Percentiles rank a stretch among this genome's conserved stretches.
Conservation (phyloP, 768 basidiomycete genomes). For the Pleurotus cornucopiae region DNA sequence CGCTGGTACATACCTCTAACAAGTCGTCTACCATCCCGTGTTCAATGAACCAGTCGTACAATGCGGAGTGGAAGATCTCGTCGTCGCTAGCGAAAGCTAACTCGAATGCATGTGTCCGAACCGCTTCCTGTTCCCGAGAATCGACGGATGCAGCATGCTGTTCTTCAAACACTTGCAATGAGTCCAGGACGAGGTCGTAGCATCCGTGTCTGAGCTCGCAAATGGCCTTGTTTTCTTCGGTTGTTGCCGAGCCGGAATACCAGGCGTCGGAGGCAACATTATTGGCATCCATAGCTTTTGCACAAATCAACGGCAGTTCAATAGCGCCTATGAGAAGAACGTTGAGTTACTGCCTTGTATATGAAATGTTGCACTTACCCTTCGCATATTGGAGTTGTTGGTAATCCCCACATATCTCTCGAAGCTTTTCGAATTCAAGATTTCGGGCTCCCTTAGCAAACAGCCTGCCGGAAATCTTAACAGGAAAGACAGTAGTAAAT, state of each 20-base stretch:
- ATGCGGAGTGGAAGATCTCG: conserved; percentile 87
- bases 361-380: conserved; percentile 37
- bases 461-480: conserved; percentile 42
- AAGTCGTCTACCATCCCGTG: conserved; percentile 82
- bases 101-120: conserved; percentile 82
- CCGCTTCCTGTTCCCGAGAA: conserved; percentile 53
- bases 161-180: conserved; percentile 76
- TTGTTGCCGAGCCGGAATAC: conserved; percentile 51
- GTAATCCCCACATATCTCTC: conserved; percentile 88
- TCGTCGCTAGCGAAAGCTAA: conserved; percentile 83
- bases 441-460: conserved; percentile 87
- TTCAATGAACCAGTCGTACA: conserved; percentile 92
- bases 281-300: conserved; percentile 72
- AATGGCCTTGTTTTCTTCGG: conserved; percentile 54
- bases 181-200: conserved; percentile 82
- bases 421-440: conserved; percentile 77
- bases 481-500: not conserved
- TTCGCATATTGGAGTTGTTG: conserved; percentile 78
- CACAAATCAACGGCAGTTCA: conserved; percentile 81
- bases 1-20: conserved; percentile 63
- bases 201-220: conserved; percentile 65
- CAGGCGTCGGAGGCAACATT: conserved; percentile 75
- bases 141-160: conserved; percentile 25
- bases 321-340: conserved; percentile 57
- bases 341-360: not conserved